Percentiles rank a stretch among this genome's conserved stretches.
Conservation (phyloP, 192 early-diverging fungal genomes). For the Gonapodya prolifera region DNA sequence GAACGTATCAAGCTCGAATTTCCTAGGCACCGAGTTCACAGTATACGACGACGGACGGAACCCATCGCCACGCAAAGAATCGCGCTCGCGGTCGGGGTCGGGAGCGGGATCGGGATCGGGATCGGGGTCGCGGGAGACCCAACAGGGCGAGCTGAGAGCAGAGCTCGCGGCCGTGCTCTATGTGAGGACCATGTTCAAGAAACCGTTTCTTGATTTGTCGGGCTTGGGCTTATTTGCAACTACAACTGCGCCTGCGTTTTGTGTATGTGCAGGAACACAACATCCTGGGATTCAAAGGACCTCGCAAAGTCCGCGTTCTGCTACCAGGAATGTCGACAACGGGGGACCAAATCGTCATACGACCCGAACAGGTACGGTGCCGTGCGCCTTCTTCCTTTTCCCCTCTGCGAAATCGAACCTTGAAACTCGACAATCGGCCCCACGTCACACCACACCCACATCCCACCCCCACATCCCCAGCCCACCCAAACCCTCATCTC, state of each 20-base stretch:
- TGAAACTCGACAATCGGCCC: too few relatives aligned
- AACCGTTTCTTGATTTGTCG: neutral
- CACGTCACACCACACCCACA: too few relatives aligned
- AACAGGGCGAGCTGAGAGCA: constrained; percentile 32
- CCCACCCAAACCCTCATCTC: constrained; percentile 52
- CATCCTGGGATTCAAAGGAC: constrained; percentile 79
- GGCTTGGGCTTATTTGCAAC: neutral
- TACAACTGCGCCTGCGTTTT: neutral
- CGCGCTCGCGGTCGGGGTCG: too few relatives aligned
- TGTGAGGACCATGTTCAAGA: constrained; percentile 22
- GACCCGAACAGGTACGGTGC: constrained; percentile 32
- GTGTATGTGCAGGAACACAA: constrained; percentile 52
- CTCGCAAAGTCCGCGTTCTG: constrained; percentile 80
- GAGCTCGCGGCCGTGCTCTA: constrained; percentile 69
- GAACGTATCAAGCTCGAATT: constrained; percentile 61
- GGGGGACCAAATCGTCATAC: constrained; percentile 36
- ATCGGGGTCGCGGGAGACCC: too few relatives aligned
- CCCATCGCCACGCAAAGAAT: constrained; percentile 14
- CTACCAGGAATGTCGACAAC: constrained; percentile 52
- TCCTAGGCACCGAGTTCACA: constrained; percentile 69
- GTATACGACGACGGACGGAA: constrained; percentile 50
- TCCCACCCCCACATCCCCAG: constrained; percentile 16
- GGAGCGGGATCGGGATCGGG: too few relatives aligned
- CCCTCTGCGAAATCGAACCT: too few relatives aligned
- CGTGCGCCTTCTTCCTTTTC: too few relatives aligned